phyloP scores from a whole-genome alignment of 1,284 basidiomycete genomes.

The Inonotus obliquus region DNA sequence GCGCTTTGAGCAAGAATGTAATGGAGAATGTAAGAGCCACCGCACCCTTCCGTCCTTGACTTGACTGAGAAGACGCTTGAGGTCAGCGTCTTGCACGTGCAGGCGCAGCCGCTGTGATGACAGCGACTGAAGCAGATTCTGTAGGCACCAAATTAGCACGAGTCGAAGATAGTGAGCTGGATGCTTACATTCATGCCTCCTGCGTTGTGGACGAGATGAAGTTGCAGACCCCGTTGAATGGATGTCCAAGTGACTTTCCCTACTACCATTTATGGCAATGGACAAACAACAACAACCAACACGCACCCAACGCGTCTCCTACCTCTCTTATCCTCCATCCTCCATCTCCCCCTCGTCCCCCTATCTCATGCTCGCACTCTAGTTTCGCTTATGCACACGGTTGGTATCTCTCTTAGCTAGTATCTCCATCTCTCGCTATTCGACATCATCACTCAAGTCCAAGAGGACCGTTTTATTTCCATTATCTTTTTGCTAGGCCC shows the following conservation, averaged over 20 bases:
- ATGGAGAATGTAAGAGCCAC: conserved; percentile 3
- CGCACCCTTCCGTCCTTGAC: conserved; percentile 72
- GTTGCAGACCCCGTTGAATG: neutral
- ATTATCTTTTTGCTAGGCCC: neutral
- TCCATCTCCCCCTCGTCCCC: conserved; percentile 13
- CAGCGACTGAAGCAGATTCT: conserved; percentile 77
- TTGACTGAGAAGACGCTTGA: conserved; percentile 64
- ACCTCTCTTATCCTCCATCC: neutral
- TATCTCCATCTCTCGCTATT: neutral
- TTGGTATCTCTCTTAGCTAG: conserved; percentile 8
- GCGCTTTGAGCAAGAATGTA: conserved; percentile 25
- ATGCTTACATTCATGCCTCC: conserved; percentile 38
- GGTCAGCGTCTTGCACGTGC: conserved; percentile 50
- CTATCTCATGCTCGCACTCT: neutral
- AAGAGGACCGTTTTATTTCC: neutral
- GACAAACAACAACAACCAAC: conserved; percentile 7
- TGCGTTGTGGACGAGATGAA: conserved; percentile 8
- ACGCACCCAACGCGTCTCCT: conserved; percentile 10
- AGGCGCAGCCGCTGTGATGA: conserved; percentile 59
- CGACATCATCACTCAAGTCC: neutral
- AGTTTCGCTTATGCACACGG: neutral
- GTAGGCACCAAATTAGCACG: conserved; percentile 21
- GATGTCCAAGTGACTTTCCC: neutral
- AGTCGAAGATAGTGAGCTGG: conserved; percentile 23
- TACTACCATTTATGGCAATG: neutral